Base-by-base conservation (phyloP, 139 green algal genomes). In the Micromonas commoda region DNA sequence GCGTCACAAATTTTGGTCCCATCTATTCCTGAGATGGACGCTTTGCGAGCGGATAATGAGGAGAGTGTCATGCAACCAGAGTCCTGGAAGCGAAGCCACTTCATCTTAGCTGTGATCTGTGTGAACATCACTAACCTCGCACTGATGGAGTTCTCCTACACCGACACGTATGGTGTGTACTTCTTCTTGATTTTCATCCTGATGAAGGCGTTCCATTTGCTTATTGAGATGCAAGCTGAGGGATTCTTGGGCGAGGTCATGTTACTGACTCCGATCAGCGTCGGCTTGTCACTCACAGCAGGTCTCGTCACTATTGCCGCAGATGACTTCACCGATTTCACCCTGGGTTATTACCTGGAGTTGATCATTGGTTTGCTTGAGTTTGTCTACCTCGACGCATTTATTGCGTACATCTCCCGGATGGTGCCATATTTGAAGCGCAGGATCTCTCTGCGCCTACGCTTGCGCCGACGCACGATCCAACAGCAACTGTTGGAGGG, bases 241-340 rank as follows among this genome's bases (percentile, higher is more conserved):
- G 28, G 5, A 16, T 72, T 73, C n/a, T 53, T 80, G 19, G 31
- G 38, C 16, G 75, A 80, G 37, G 75, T 37, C 24, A 39, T 80
- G 34, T 33, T 80, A 2, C 2, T 39, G 2, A 38, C 37, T 3
- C 75, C 75, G 19, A 39, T 66, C 5, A 70, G 37, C 26, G 23
- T 80, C 32, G 38, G 35, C 21, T 23, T 80, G 2, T 9, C 33
- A 28, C 28, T 73, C 16, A 74, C 75, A 9, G 63, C 13, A 19
- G 75, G 63, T n/a, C 23, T 80, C 3, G 75, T 73, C 5, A 80
- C 75, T 1, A 80, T 80, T 24, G 38, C 61, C 1, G 75, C 75
- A n/a, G 75, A 80, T 45, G 64, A 74, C 37, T 80, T 80, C n/a
- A 80, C 75, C 2, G 75, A 80, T 53, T 80, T 80, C 75, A 80